Evolutionary conservation across 2,329 filamentous ascomycete species (phyloP).

Genomic region (Claviceps cyperi): DNA sequence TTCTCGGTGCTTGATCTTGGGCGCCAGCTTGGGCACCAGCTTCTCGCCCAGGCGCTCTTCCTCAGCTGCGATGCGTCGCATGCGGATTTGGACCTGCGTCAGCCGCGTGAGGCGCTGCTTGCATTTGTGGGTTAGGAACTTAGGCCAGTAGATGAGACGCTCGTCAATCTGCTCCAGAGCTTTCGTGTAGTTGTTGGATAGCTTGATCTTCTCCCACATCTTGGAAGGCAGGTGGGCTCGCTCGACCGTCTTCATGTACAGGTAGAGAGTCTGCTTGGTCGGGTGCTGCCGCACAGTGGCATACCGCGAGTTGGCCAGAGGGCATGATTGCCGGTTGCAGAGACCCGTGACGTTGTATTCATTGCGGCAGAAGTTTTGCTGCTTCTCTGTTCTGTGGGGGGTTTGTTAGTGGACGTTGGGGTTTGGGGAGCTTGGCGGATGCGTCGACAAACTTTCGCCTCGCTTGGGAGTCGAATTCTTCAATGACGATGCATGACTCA

Average conservation of each 20-base stretch:
- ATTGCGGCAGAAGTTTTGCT: slow-evolving; percentile 89
- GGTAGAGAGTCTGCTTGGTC: slow-evolving; percentile 68
- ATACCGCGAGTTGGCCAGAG: slow-evolving; percentile 82
- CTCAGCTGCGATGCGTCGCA: slow-evolving; percentile 70
- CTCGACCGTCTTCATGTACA: slow-evolving; percentile 94
- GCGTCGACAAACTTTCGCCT: no score
- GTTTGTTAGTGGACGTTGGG: slow-evolving; percentile 15
- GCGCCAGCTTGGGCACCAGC: slow-evolving; percentile 75
- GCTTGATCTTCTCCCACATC: slow-evolving; percentile 85
- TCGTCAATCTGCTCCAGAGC: slow-evolving; percentile 80
- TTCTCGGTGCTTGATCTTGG: slow-evolving; percentile 71
- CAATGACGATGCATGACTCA: slow-evolving; percentile 23
- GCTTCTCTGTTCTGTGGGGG: slow-evolving; percentile 55
- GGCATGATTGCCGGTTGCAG: slow-evolving; percentile 78
- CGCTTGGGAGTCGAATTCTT: no score
- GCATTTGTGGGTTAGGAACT: slow-evolving; percentile 85
- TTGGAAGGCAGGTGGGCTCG: slow-evolving; percentile 77
- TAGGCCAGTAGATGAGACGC: slow-evolving; percentile 82
- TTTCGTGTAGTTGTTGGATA: slow-evolving; percentile 81
- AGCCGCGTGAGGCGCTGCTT: slow-evolving; percentile 89
- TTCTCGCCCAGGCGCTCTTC: slow-evolving; percentile 81
- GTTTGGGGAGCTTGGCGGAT: neutral
- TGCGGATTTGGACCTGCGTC: slow-evolving; percentile 77
- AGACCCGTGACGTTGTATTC: slow-evolving; percentile 78
- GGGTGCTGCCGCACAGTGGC: slow-evolving; percentile 80